These are phyloP conservation scores for Pichia sporocuriosa DNA, from an alignment of 805 yeast genomes.

Conservation along the genomic window DNA sequence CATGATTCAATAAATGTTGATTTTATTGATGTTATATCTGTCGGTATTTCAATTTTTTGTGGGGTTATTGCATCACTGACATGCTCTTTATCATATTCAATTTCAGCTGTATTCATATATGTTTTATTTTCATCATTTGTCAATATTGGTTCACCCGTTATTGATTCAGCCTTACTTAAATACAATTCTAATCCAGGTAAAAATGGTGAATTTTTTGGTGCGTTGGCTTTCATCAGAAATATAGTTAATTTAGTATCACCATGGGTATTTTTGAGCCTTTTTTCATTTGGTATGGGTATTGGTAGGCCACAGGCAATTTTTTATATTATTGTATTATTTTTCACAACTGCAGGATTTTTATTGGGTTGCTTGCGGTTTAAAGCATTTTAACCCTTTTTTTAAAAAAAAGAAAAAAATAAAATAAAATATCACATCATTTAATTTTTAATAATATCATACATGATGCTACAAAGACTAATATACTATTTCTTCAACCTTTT, in stretches of 20 bases:
- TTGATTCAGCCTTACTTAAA: constrained; percentile 55
- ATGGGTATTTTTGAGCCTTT: constrained; percentile 39
- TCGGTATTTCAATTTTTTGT: constrained; percentile 8
- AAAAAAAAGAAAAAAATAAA: too few relatives aligned
- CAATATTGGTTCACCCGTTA: constrained; percentile 47
- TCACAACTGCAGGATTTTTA: constrained; percentile 3
- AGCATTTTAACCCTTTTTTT: not conserved
- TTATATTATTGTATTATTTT: constrained; percentile 14
- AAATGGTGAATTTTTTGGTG: constrained; percentile 71
- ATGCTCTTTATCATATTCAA: constrained; percentile 33
- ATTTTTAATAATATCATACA: too few relatives aligned
- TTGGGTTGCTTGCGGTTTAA: constrained; percentile 7
- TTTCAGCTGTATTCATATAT: constrained; percentile 29
- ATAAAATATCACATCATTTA: too few relatives aligned
- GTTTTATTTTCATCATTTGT: constrained; percentile 40
- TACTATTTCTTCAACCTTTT: not conserved
- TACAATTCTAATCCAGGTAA: constrained; percentile 46
- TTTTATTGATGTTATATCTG: constrained; percentile 24
- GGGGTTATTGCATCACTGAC: constrained; percentile 16
- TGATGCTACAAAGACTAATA: too few relatives aligned
- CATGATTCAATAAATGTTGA: constrained; percentile 43
- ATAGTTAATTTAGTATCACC: constrained; percentile 44
- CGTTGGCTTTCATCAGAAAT: constrained; percentile 53
- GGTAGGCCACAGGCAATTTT: constrained; percentile 34
- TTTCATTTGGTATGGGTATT: constrained; percentile 36